Evolutionary conservation across 2,329 filamentous ascomycete species (phyloP).

Genomic region (Verticillium tricorpus): DNA sequence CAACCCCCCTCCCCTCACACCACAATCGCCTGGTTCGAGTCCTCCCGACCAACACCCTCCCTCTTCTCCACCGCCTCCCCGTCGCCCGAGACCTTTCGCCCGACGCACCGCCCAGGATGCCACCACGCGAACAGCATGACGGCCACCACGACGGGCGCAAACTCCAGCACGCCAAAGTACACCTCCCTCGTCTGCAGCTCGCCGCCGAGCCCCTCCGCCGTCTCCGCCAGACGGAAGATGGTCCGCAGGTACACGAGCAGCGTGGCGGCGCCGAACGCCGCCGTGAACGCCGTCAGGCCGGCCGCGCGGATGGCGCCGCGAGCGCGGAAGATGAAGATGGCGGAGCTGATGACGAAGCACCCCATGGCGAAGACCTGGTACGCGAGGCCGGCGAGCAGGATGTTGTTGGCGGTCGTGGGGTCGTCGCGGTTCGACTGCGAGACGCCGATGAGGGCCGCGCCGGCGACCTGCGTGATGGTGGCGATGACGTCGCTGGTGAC

Average conservation of each 20-base stretch:
- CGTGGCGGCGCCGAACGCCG: conserved; percentile 37
- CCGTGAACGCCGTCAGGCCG: conserved; percentile 32
- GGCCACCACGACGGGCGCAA: conserved; percentile 47
- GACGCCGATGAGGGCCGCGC: conserved; percentile 49
- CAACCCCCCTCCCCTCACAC: neutral
- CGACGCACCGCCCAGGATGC: conserved; percentile 36
- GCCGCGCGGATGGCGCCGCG: conserved; percentile 20
- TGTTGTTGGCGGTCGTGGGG: conserved; percentile 47
- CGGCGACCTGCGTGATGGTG: conserved; percentile 48
- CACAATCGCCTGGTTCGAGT: neutral
- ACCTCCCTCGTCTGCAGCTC: conserved; percentile 44
- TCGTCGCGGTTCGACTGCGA: conserved; percentile 43
- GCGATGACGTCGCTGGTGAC: conserved; percentile 49
- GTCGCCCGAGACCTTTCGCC: conserved; percentile 1
- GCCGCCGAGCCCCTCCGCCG: conserved; percentile 41
- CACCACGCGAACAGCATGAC: conserved; percentile 38
- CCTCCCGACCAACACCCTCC: neutral
- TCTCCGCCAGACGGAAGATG: conserved; percentile 50
- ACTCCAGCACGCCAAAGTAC: conserved; percentile 50
- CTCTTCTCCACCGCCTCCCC: neutral
- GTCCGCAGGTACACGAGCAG: conserved; percentile 48
- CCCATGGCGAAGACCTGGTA: conserved; percentile 50
- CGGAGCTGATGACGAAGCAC: conserved; percentile 39
- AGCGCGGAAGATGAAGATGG: conserved; percentile 34
- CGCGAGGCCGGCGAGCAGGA: conserved; percentile 49